A percentile compares a stretch with the other conserved stretches of the same genome.
Evolutionary conservation across 306 rosid species (phyloP).

Genomic region (Alnus glutinosa): DNA sequence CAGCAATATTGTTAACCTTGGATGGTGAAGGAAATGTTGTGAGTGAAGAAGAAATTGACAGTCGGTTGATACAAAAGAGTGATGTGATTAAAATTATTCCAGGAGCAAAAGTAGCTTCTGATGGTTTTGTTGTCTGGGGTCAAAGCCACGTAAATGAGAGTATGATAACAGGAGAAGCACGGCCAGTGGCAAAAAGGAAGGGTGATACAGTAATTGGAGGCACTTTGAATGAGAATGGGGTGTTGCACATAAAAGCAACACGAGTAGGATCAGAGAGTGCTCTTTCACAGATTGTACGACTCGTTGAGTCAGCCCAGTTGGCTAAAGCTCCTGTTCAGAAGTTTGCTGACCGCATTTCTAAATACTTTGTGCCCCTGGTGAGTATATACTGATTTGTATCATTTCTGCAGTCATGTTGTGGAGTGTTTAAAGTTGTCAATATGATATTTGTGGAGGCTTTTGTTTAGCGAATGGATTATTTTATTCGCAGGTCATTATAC

Average conservation of each 20-base stretch:
- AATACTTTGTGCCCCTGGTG: slow-evolving; percentile 81
- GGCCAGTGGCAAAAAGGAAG: slow-evolving; percentile 51
- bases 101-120: slow-evolving; percentile 73
- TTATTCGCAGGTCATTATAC: slow-evolving; percentile 53
- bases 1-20: slow-evolving; percentile 48
- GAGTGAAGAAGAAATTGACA: slow-evolving; percentile 56
- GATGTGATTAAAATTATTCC: slow-evolving; percentile 71
- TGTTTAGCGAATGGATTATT: background rate
- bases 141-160: slow-evolving; percentile 81
- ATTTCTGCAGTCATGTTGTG: background rate
- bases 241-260: slow-evolving; percentile 73
- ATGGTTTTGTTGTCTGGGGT: slow-evolving; percentile 73
- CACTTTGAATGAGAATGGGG: slow-evolving; percentile 80
- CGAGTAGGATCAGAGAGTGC: slow-evolving; percentile 85
- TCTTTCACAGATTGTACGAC: slow-evolving; percentile 78
- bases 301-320: slow-evolving; percentile 90
- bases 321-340: slow-evolving; percentile 93
- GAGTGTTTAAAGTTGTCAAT: background rate
- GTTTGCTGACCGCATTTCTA: slow-evolving; percentile 75
- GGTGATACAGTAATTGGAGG: slow-evolving; percentile 84
- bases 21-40: slow-evolving; percentile 52
- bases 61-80: slow-evolving; percentile 64
- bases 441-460: background rate
- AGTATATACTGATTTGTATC: slow-evolving; percentile 2
- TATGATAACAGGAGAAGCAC: slow-evolving; percentile 87